Evolutionary conservation across 2,329 filamentous ascomycete species (phyloP), one percentile per base, ranked within the genome.

Genomic region (Dothideomycetes sp.): DNA sequence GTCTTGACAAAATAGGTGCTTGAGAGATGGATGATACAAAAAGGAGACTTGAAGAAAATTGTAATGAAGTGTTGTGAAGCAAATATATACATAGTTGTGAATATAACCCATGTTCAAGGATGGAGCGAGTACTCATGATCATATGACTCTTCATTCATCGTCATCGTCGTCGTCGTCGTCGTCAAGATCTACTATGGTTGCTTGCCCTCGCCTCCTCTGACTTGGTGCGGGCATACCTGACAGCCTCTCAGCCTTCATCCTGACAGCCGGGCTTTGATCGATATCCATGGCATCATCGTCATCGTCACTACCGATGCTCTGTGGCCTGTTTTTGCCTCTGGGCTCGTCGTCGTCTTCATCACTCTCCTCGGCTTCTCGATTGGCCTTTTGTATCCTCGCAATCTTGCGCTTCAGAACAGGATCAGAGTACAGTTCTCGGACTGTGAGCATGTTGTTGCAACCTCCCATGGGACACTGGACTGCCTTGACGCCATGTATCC

Each of bases 391-490:
- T 6, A 69, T 64, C 5, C 78, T 72, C 56, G 72, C 66, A 40
- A 82, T 74, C 49, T 71, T 70, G 27, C 77, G 72, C 17, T 73
- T 56, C 45, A 80, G 65, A 11, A 74, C 59, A 30, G 68, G 63
- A 49, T 83, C 78, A 13, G 67, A 62, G 45, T 66, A 69, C 42
- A 82, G 68, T 48, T 82, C 76, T 0, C 60, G 49, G 10, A 64
- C 56, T 1, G 62, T 61, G 33, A 81, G 63, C 42, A 62, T 65
- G 64, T 73, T 63, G 34, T 66, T 64, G 55, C 82, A 87, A 1
- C 82, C 81, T 2, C 71, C 62, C 43, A 78, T 70, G 0, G 82
- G 82, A 55, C 82, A 87, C 39, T 71, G 65, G 1, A 73, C 64
- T 36, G 57, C 57, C 32, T 46, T 51, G 32, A 52, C 44, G 13